Evolutionary conservation across 768 basidiomycete genomes (phyloP).

Genomic region (Suillus paluster): DNA sequence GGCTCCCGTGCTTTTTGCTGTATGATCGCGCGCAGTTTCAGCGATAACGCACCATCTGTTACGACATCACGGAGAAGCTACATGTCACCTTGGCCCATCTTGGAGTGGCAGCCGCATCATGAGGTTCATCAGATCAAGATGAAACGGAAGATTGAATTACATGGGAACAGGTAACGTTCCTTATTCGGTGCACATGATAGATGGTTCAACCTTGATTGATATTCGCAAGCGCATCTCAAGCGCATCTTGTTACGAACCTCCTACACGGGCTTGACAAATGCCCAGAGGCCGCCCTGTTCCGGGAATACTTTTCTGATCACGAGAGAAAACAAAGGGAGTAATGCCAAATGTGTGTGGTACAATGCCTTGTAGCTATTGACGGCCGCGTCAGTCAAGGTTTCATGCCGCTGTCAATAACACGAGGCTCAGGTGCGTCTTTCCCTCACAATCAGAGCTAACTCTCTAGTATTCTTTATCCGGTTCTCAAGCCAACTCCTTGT

Average conservation of each 20-base stretch:
- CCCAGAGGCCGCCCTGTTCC: conserved; percentile 9
- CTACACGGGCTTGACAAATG: conserved; percentile 23
- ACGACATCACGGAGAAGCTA: conserved; percentile 23
- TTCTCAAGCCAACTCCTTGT: conserved; percentile 25
- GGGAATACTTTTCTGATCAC: conserved; percentile 29
- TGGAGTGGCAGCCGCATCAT: conserved; percentile 9
- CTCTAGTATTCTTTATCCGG: conserved; percentile 23
- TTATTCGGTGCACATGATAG: conserved; percentile 20
- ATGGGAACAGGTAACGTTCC: conserved; percentile 16
- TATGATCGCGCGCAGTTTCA: conserved; percentile 4
- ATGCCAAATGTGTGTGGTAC: conserved; percentile 30
- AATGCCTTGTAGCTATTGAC: conserved; percentile 33
- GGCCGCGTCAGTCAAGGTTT: conserved; percentile 38
- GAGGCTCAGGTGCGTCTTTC: conserved; percentile 35
- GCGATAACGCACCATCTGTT: conserved; percentile 20
- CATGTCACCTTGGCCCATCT: conserved; percentile 11
- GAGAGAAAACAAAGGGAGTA: conserved; percentile 30
- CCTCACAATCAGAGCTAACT: conserved; percentile 22
- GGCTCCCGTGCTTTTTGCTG: conserved; percentile 27
- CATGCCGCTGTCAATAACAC: conserved; percentile 34
- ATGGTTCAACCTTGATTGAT: conserved; percentile 14
- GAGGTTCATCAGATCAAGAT: conserved; percentile 17
- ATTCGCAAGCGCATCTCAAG: conserved; percentile 9
- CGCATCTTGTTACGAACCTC: conserved; percentile 15
- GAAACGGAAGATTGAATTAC: conserved; percentile 13